Evolutionary conservation across 2,329 filamentous ascomycete genomes (phyloP).

Genomic region (Alternaria postmessia): DNA sequence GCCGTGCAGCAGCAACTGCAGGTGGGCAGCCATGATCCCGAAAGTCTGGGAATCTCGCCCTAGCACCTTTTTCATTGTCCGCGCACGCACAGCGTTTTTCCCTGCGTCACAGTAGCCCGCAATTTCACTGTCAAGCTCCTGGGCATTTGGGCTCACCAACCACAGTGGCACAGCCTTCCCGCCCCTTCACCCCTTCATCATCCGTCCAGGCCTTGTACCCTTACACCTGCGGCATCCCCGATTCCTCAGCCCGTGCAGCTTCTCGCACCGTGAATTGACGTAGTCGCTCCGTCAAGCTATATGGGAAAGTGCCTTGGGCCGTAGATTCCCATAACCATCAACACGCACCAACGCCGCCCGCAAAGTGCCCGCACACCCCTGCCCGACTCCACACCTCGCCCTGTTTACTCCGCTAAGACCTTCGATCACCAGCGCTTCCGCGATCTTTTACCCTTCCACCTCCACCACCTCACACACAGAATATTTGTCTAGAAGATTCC

Average conservation of each 20-base stretch:
- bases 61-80: constrained; percentile 18
- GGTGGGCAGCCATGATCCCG: constrained; percentile 25
- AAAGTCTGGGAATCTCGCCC: constrained; percentile 22
- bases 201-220: constrained; percentile 1
- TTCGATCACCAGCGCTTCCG: constrained; percentile 35
- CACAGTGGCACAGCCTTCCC: constrained; percentile 1
- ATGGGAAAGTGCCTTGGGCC: constrained; percentile 27
- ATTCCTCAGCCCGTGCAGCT: constrained; percentile 7
- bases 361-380: constrained; percentile 23
- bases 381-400: constrained; percentile 34
- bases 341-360: constrained; percentile 11
- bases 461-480: constrained; percentile 13
- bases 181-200: constrained; percentile 3
- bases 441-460: constrained; percentile 28
- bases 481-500: constrained; percentile 24
- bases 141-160: constrained; percentile 13
- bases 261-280: constrained; percentile 10
- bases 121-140: constrained; percentile 1
- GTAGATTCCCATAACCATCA: constrained; percentile 25
- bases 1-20: constrained; percentile 16
- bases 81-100: constrained; percentile 19
- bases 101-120: constrained; percentile 7
- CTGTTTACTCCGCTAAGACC: constrained; percentile 32
- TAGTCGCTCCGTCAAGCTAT: constrained; percentile 27
- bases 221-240: background rate